Conservation (phyloP, 768 basidiomycete species). For the Leccinum ochraceum region DNA sequence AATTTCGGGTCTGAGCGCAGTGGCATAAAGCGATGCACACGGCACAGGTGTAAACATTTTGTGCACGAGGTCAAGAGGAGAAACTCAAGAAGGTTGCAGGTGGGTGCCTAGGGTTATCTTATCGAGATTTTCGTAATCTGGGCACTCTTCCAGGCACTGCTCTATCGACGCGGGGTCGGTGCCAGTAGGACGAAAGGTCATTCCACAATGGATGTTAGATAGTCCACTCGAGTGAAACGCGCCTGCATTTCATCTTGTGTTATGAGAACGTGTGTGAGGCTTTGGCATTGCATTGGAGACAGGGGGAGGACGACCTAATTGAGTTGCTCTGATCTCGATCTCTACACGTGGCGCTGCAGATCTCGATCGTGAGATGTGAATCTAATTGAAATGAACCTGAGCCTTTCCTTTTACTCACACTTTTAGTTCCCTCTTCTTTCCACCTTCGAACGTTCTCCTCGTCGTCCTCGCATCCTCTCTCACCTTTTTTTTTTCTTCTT, state of each 20-base stretch:
- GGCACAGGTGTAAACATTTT: not conserved
- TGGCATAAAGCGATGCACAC: not conserved
- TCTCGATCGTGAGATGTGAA: slow-evolving; percentile 37
- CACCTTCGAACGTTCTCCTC: slow-evolving; percentile 19
- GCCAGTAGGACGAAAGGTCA: not conserved
- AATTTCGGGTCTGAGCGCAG: not conserved
- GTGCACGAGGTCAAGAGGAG: not conserved
- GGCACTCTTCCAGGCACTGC: not conserved
- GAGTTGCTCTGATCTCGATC: slow-evolving; percentile 30
- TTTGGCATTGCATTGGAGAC: too few species aligned
- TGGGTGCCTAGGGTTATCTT: not conserved
- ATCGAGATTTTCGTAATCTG: not conserved
- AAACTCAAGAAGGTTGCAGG: not conserved
- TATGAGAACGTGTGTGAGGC: not conserved
- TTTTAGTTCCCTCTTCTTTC: slow-evolving; percentile 29
- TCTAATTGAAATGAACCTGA: slow-evolving; percentile 38
- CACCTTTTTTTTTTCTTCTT: not conserved
- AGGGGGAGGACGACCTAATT: not conserved
- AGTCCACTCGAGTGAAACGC: not conserved
- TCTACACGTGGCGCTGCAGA: slow-evolving; percentile 28
- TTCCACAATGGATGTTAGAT: not conserved
- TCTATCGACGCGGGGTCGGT: not conserved
- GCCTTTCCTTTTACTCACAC: slow-evolving; percentile 32
- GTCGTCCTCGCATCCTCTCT: slow-evolving; percentile 9
- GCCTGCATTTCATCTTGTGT: not conserved